Conservation (phyloP, 2,329 filamentous ascomycete genomes). For the Xylariaceae sp. region DNA sequence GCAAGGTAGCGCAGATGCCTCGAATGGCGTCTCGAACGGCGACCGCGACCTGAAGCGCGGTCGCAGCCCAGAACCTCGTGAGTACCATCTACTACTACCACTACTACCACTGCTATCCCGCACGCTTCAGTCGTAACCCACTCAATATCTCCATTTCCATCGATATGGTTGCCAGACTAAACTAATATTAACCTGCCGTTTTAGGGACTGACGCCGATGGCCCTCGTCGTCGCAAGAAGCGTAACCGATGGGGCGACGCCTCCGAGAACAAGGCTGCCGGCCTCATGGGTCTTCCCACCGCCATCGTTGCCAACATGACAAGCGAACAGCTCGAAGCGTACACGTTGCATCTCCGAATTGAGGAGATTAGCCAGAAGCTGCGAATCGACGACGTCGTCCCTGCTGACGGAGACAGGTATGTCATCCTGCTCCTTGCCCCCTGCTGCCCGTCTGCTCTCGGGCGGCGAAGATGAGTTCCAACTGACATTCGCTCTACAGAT, state of each 20-base stretch:
- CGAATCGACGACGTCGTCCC: constrained; percentile 98
- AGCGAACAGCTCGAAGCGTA: constrained; percentile 97
- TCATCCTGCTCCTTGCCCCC: not conserved
- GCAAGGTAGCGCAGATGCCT: constrained; percentile 19
- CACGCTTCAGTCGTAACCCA: too few species aligned
- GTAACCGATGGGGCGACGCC: constrained; percentile 96
- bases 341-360: constrained; percentile 90
- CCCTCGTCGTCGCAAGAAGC: constrained; percentile 88
- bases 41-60: constrained; percentile 70
- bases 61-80: constrained; percentile 81
- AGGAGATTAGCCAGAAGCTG: constrained; percentile 98
- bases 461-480: constrained; percentile 4
- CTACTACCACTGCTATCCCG: too few species aligned
- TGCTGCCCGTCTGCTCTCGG: too few species aligned
- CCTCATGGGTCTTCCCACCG: constrained; percentile 93
- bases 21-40: constrained; percentile 36
- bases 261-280: constrained; percentile 98
- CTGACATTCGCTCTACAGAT: constrained; percentile 49
- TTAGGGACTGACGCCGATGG: constrained; percentile 61
- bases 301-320: constrained; percentile 96
- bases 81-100: too few species aligned
- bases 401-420: constrained; percentile 89
- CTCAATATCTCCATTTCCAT: too few species aligned
- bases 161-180: not conserved
- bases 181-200: constrained; percentile 17